Evolutionary conservation across 495 filamentous ascomycete species (phyloP).

Genomic region (Neurospora sp.): DNA sequence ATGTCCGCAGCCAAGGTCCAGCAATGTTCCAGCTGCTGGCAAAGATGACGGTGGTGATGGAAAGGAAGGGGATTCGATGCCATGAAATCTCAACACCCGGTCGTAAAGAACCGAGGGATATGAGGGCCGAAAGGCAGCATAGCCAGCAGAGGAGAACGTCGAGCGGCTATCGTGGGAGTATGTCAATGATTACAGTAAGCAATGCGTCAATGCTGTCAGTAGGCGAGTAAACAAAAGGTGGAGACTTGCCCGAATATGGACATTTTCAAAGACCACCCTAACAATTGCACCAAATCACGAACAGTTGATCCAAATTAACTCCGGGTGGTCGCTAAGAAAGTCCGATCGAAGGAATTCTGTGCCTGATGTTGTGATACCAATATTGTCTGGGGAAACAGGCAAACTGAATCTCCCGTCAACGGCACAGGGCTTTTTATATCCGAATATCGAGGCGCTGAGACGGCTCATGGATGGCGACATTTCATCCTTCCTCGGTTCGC

Average conservation of each 20-base stretch:
- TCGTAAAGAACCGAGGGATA: constrained; percentile 48
- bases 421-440: not conserved
- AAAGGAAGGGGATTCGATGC: not conserved
- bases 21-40: constrained; percentile 22
- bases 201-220: not conserved
- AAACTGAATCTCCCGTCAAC: not conserved
- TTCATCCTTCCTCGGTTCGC: not conserved
- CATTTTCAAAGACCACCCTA: not conserved
- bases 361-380: not conserved
- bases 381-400: not conserved
- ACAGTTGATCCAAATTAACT: not conserved
- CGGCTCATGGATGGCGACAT: not conserved
- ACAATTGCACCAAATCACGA: not conserved
- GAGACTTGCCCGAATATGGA: not conserved
- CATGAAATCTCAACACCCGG: constrained; percentile 45
- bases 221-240: not conserved
- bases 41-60: not conserved
- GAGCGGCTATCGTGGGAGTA: constrained; percentile 13
- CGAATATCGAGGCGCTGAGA: not conserved
- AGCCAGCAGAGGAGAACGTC: constrained; percentile 43
- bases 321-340: not conserved
- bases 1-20: constrained; percentile 55
- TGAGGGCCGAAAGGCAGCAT: constrained; percentile 53
- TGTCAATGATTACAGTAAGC: not conserved
- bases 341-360: not conserved